A percentile compares a stretch with the other conserved stretches of the same genome.
Evolutionary conservation across 2,329 filamentous ascomycete species (phyloP).

Genomic region (Zymoseptoria crescenta): DNA sequence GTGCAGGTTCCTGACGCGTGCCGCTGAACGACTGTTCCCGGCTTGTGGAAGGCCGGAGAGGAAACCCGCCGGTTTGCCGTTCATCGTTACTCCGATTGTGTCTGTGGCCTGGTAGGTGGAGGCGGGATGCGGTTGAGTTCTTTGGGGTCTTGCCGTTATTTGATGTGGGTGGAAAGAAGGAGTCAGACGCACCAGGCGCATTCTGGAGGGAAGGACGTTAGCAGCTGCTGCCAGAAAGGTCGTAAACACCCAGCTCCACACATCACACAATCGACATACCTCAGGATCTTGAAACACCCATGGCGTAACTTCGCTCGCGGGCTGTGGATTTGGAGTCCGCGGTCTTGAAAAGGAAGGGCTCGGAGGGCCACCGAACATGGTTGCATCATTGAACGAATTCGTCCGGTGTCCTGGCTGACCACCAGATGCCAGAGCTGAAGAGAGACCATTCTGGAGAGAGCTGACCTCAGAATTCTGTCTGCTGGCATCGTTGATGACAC

Average conservation of each 20-base stretch:
- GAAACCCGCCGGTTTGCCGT: constrained; percentile 40
- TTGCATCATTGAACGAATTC: constrained; percentile 67
- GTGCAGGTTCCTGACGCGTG: constrained; percentile 42
- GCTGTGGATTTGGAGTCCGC: constrained; percentile 54
- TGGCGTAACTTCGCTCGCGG: constrained; percentile 82
- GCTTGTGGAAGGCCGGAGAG: constrained; percentile 63
- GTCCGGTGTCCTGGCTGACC: constrained; percentile 57
- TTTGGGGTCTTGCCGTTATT: constrained; percentile 25
- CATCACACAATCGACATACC: constrained; percentile 18
- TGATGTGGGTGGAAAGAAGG: constrained; percentile 22
- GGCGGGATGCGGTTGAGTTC: constrained; percentile 44
- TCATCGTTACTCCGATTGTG: constrained; percentile 62
- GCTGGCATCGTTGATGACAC: constrained; percentile 42
- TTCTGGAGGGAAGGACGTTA: constrained; percentile 15
- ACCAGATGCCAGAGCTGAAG: constrained; percentile 44
- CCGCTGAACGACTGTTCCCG: constrained; percentile 62
- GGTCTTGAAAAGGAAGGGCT: constrained; percentile 72
- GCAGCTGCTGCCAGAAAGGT: constrained; percentile 1
- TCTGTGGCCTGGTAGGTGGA: constrained; percentile 59
- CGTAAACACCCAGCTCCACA: not conserved
- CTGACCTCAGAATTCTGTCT: constrained; percentile 58
- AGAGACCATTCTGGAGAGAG: constrained; percentile 20
- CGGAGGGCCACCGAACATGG: constrained; percentile 46
- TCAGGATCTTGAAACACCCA: constrained; percentile 70
- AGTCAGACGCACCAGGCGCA: constrained; percentile 22